Conservation (phyloP, 129 eudicot genomes). For the carrot (Daucus carota) region DNA sequence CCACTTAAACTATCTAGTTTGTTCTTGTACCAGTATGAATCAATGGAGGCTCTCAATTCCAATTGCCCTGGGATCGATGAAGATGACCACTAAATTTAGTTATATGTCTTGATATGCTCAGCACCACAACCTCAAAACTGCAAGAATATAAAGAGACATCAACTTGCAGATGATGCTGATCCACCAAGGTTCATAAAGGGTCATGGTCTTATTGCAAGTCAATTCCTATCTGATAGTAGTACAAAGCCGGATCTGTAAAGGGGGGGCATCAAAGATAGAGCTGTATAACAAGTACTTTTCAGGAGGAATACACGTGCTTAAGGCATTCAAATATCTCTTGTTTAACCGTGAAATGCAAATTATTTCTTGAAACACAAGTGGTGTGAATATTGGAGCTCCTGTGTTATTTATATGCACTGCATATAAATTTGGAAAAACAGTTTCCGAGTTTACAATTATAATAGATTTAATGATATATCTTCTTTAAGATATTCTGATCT, state of each 20-base stretch:
- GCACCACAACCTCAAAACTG: background rate
- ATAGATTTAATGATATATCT: background rate
- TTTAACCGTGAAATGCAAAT: background rate
- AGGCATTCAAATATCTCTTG: background rate
- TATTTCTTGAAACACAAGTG: background rate
- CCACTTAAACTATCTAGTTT: background rate
- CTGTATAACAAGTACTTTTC: background rate
- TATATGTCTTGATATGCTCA: background rate
- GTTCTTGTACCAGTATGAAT: constrained; percentile 5
- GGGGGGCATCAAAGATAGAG: background rate
- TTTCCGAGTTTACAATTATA: background rate
- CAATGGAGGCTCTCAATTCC: background rate
- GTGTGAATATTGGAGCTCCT: background rate
- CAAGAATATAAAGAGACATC: background rate
- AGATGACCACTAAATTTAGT: background rate
- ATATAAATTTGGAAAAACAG: background rate
- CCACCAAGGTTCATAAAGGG: background rate
- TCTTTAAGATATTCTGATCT: background rate
- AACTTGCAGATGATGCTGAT: constrained; percentile 1
- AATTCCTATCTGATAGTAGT: background rate
- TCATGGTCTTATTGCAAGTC: background rate
- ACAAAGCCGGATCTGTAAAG: background rate
- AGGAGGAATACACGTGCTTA: background rate
- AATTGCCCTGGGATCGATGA: constrained; percentile 5
- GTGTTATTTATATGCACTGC: background rate